These are phyloP conservation scores for Isoetes taiwanensis DNA, from an alignment of 75 land plant species.

Conservation along the genomic window DNA sequence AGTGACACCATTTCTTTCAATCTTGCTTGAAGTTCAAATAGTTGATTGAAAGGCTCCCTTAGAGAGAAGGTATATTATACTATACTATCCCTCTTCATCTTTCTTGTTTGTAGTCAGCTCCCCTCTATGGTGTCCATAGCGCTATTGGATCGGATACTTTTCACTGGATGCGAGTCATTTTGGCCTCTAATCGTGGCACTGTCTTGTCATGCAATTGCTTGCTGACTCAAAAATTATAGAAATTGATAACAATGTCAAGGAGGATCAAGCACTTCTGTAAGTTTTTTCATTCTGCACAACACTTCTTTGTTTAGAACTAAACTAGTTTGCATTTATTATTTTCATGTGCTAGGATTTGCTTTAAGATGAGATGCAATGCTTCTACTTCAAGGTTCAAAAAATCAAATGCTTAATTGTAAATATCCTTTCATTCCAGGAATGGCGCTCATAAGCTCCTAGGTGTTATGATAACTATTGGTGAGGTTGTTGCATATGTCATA, in stretches of 20 bases:
- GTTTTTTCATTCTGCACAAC: too few species aligned
- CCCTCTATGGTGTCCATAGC: conserved; percentile 51
- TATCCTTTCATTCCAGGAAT: background rate
- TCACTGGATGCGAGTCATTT: conserved; percentile 49
- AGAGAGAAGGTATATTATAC: conserved; percentile 54
- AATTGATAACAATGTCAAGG: background rate
- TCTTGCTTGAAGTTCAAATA: conserved; percentile 42
- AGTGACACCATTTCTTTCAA: conserved; percentile 44
- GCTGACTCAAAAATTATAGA: too few species aligned
- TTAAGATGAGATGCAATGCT: too few species aligned
- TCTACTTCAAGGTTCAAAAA: too few species aligned
- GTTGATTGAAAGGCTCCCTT: conserved; percentile 44
- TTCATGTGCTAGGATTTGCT: background rate
- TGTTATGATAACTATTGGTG: background rate
- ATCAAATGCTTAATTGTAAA: background rate
- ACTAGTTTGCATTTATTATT: too few species aligned
- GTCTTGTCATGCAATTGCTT: too few species aligned
- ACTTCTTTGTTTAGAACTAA: too few species aligned
- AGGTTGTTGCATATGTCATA: background rate
- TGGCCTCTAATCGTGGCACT: conserved; percentile 47
- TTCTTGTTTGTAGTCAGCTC: conserved; percentile 43
- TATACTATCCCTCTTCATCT: conserved; percentile 46
- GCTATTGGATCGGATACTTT: conserved; percentile 51
- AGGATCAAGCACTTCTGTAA: background rate
- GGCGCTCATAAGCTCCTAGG: conserved; percentile 6